Conservation (phyloP, 2,329 filamentous ascomycete species). For the Cercospora janseana region DNA sequence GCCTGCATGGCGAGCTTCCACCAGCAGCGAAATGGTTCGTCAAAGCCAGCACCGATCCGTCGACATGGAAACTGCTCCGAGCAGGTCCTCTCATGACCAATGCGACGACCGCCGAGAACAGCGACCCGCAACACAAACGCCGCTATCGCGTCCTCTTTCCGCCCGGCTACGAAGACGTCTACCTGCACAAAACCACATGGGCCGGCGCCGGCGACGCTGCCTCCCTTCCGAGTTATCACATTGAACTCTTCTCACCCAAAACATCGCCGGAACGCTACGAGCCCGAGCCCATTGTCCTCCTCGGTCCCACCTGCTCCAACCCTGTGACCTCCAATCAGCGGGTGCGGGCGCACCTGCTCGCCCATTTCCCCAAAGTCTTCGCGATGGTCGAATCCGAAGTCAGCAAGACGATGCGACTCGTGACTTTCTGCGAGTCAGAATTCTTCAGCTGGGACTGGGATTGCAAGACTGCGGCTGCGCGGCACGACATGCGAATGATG, state of each 20-base stretch:
- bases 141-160: conserved; percentile 25
- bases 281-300: conserved; percentile 25
- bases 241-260: conserved; percentile 18
- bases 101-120: conserved; percentile 18
- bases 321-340: conserved; percentile 6
- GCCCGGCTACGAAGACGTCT: conserved; percentile 27
- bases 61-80: conserved; percentile 22
- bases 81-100: conserved; percentile 25
- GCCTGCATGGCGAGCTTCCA: conserved; percentile 4
- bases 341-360: conserved; percentile 12
- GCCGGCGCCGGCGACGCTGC: conserved; percentile 7
- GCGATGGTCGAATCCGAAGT: conserved; percentile 21
- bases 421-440: conserved; percentile 23
- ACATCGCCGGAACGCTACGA: conserved; percentile 20
- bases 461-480: conserved; percentile 22
- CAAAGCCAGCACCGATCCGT: conserved; percentile 16
- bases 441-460: conserved; percentile 27
- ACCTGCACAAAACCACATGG: conserved; percentile 26
- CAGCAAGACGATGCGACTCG: conserved; percentile 16
- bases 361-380: conserved; percentile 17
- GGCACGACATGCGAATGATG: conserved; percentile 23
- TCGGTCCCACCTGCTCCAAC: conserved; percentile 20
- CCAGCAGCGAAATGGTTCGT: conserved; percentile 23
- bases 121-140: conserved; percentile 19
- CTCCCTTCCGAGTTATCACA: conserved; percentile 21